Percentiles rank a stretch among this genome's conserved stretches.
Conservation (phyloP, 345 rosid genomes). For the Aurinia saxatilis region DNA sequence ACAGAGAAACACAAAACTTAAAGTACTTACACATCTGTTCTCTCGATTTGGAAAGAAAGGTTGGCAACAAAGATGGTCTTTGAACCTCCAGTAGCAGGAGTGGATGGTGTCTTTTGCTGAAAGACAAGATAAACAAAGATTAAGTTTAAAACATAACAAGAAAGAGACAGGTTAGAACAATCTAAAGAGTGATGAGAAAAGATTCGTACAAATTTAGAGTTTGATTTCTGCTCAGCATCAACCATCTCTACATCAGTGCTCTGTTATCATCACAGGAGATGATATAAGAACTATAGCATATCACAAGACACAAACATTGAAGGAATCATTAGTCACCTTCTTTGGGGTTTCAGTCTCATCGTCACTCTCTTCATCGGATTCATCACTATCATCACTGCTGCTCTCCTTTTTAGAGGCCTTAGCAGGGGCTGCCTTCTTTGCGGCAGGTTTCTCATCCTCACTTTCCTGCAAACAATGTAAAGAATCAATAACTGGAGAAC, state of each 20-base stretch:
- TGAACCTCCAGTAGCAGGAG: slow-evolving; percentile 44
- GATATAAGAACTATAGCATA: neutral
- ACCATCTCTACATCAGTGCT: slow-evolving; percentile 56
- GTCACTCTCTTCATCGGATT: slow-evolving; percentile 45
- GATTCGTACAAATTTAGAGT: neutral
- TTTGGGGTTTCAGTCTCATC: slow-evolving; percentile 45
- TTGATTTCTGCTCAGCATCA: slow-evolving; percentile 39
- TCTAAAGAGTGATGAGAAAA: neutral
- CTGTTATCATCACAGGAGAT: slow-evolving; percentile 18
- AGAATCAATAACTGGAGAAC: too few species aligned
- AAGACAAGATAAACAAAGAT: neutral
- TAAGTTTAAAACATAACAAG: neutral
- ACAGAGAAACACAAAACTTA: neutral
- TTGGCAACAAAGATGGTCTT: slow-evolving; percentile 72
- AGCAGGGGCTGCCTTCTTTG: slow-evolving; percentile 37
- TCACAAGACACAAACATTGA: neutral
- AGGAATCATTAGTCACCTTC: slow-evolving; percentile 13
- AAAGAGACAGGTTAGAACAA: neutral
- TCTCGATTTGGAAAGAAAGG: slow-evolving; percentile 50
- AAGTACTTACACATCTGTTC: slow-evolving; percentile 55
- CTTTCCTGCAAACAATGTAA: slow-evolving; percentile 21
- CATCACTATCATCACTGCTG: slow-evolving; percentile 46
- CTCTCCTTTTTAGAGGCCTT: slow-evolving; percentile 37
- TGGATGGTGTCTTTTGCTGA: slow-evolving; percentile 61
- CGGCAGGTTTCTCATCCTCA: slow-evolving; percentile 45